Base-by-base conservation (phyloP, 495 filamentous ascomycete genomes). In the Aspergillus bridgeri region DNA sequence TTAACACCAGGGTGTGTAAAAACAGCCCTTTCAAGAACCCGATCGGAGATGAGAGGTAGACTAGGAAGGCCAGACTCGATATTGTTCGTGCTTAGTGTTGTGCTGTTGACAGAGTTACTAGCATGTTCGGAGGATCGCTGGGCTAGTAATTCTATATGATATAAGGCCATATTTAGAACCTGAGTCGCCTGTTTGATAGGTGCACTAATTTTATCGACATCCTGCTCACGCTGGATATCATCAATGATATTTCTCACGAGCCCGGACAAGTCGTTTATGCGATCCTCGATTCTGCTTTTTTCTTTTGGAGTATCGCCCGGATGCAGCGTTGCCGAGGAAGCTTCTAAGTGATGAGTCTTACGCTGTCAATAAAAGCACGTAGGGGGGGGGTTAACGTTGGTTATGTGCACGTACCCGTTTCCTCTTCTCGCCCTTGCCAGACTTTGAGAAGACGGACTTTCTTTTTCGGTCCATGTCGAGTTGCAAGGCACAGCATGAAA, bases 1-100 rank as follows among this genome's bases (percentile, higher is more conserved):
- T 65, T 68, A 53, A 75, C 69, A 7, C 81, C 84, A 1, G 77
- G 72, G 64, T 92, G 89, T 6, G 82, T 90, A 65, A 92, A 87
- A n/a, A 85, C 82, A 24, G 83, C 79, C 11, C 71, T 78, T 57
- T 83, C 78, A 17, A 92, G 76, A 17, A 65, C 63, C 0, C 75
- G 70, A 64, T 91, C 79, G 3, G 73, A 54, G 58, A 91, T 80
- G 7, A 70, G 62, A 23, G 89, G 89, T 7, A 91, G 66, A 0
- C 76, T 66, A 4, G 88, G 88, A 7, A 79, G 48, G 6, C 4
- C 4, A 5, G 6, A 2, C 17, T 42, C 20, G 9, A 23, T 11
- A 13, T 0, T 25, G 23, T 15, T 38, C 17, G 33, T 38, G 9
- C 33, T 38, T 13, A 13, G 9, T 13, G 2, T 13, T 15, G 7